Evolutionary conservation across 768 basidiomycete species (phyloP), one percentile per base, ranked within the genome.

Genomic region (Imleria badia): DNA sequence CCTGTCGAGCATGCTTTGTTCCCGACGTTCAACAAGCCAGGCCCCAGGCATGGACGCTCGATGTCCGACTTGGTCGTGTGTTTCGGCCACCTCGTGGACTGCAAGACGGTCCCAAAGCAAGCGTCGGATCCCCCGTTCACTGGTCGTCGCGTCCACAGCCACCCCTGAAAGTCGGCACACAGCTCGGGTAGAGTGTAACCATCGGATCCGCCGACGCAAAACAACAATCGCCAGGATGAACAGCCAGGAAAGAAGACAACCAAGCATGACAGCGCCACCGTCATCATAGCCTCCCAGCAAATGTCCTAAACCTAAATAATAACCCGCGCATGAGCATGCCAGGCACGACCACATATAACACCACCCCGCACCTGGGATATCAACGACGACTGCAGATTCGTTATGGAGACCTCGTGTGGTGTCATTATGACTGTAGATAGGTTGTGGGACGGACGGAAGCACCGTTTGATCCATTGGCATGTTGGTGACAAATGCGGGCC

Each of bases 161-260:
- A 35, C 22, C 31, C 10, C 14, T 15, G 9, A 6, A 2, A 23
- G 12, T 20, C 39, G 44, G 30, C 33, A 36, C 10, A 19, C 23
- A 6, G 15, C 4, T 22, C 54, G 48, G 9, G 7, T 29, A 14
- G 34, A 33, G 29, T 10, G 9, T 31, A 42, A 53, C 13, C n/a
- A n/a, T n/a, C 29, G 54, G n/a, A 26, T 1, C 17, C 23, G 19
- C n/a, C n/a, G 20, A 20, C 9, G 30, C 33, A 36, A 51, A 3
- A 35, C 8, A 20, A 52, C 12, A 0, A 57, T 10, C 6, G 31
- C 43, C 23, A 66, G 13, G 1, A 34, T 23, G 26, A 57, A 17
- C 17, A 52, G 1, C 53, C 55, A 59, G 14, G 55, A 39, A 19
- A 56, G 12, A 49, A 59, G 13, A 34, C 41, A 48, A 8, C 19